A percentile compares a stretch with the other conserved stretches of the same genome.
phyloP scores from a whole-genome alignment of 192 early-diverging fungal species.

The Irineochytrium annulatum region DNA sequence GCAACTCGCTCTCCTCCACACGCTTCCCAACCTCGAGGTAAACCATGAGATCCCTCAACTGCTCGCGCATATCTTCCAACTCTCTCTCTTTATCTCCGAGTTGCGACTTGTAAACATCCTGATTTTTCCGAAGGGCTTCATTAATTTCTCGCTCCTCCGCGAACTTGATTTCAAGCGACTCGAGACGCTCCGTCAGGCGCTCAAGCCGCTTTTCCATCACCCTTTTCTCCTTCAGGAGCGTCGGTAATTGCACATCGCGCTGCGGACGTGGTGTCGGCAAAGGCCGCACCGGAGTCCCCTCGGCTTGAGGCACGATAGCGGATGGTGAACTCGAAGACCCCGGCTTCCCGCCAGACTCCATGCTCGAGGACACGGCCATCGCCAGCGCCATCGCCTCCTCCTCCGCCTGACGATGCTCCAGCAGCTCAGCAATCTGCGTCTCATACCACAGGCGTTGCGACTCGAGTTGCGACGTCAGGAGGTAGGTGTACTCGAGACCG shows the following conservation, averaged over 20 bases:
- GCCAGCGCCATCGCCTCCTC: slow-evolving; percentile 3
- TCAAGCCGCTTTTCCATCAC: slow-evolving; percentile 56
- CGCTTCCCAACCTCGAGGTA: slow-evolving; percentile 74
- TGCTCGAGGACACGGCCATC: not conserved
- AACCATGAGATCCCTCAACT: slow-evolving; percentile 88
- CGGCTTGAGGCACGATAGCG: too few relatives aligned
- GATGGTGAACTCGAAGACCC: not conserved
- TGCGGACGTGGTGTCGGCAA: too few relatives aligned
- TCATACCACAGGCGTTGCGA: slow-evolving; percentile 87
- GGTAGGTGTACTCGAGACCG: slow-evolving; percentile 73
- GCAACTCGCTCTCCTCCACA: slow-evolving; percentile 32
- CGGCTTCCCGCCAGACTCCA: not conserved
- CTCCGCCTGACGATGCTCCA: not conserved
- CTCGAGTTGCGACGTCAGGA: slow-evolving; percentile 81
- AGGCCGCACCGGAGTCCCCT: too few relatives aligned
- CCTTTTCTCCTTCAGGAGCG: slow-evolving; percentile 39
- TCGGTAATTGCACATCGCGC: slow-evolving; percentile 10
- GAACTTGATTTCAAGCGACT: slow-evolving; percentile 53
- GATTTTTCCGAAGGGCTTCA: slow-evolving; percentile 55
- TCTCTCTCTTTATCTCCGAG: slow-evolving; percentile 55
- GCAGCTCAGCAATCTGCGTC: slow-evolving; percentile 48
- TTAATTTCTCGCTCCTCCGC: slow-evolving; percentile 72
- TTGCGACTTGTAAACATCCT: slow-evolving; percentile 50
- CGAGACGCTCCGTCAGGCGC: slow-evolving; percentile 50
- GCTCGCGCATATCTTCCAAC: slow-evolving; percentile 72